phyloP scores from a whole-genome alignment of 768 basidiomycete species.

The Porpolomopsis calyptriformis region DNA sequence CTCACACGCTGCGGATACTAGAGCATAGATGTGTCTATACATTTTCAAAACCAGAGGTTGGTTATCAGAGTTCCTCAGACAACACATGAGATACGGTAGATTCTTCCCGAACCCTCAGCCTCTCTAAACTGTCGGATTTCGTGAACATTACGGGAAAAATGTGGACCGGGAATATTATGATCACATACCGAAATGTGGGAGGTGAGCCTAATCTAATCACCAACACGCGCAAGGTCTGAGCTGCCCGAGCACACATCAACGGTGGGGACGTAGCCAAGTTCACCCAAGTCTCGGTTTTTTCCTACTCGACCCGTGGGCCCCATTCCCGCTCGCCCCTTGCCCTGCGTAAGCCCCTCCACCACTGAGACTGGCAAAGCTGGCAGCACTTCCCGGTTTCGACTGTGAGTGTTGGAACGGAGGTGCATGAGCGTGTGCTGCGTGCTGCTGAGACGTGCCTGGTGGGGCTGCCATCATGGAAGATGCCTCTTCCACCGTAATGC shows the following conservation, averaged over 20 bases:
- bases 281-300: slow-evolving; percentile 53
- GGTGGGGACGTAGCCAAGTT: not conserved
- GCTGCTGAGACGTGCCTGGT: slow-evolving; percentile 34
- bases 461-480: slow-evolving; percentile 73
- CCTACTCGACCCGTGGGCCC: slow-evolving; percentile 29
- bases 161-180: too few species aligned
- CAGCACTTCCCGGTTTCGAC: slow-evolving; percentile 49
- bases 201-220: not conserved
- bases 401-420: slow-evolving; percentile 41
- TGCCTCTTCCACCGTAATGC: slow-evolving; percentile 89
- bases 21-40: too few species aligned
- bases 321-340: slow-evolving; percentile 25
- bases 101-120: too few species aligned
- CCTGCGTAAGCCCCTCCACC: slow-evolving; percentile 37
- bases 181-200: not conserved
- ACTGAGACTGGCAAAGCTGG: slow-evolving; percentile 54
- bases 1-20: too few species aligned
- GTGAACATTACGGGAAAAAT: too few species aligned
- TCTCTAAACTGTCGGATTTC: too few species aligned
- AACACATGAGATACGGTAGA: too few species aligned
- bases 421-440: slow-evolving; percentile 30
- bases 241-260: too few species aligned
- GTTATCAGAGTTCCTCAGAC: too few species aligned
- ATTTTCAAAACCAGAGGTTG: too few species aligned
- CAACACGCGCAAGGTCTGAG: too few species aligned